Evolutionary conservation across 169 alveolate species (phyloP), one percentile per base, ranked within the genome.

Genomic region (Neospora caninum): DNA sequence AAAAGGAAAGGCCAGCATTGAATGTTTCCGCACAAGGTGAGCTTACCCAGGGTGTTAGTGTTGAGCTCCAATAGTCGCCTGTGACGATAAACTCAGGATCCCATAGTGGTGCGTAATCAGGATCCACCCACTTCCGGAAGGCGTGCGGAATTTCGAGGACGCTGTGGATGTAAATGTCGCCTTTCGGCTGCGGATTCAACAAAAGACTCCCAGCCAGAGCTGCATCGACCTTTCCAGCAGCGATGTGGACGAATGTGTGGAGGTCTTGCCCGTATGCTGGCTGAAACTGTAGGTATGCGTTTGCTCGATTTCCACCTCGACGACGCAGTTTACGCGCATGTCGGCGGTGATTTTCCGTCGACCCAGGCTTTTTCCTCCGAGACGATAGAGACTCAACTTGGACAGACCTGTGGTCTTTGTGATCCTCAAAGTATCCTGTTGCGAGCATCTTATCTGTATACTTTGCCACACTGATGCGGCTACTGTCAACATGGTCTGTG

Each of bases 41-140:
- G 20, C 89, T 82, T 41, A 82, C 89, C 89, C 89, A 82, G 16
- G 89, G 89, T 16, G 89, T 36, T 9, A 82, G 36, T 0, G 67
- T 29, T 31, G 89, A 82, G 89, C 89, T 82, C 89, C 89, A 82
- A 69, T 82, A 82, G 89, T 82, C 89, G 10, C 89, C 89, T 4
- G 89, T 82, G 58, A 82, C 89, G 29, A 45, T 39, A 82, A 82
- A 82, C 54, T 82, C 89, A 6, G 89, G 89, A 41, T 82, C 89
- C 89, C 89, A 82, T 18, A 82, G 89, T 20, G 89, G 89, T 38
- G 89, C 89, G 67, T 82, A 82, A 9, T 42, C 41, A 41, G 89
- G 67, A 82, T 82, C 36, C 25, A 39, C 41, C 89, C 89, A 82
- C 38, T 82, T 82, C 13, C 89, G 34, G 41, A 82, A 82, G 27